Evolutionary conservation across 116 monocot species (phyloP), one percentile per base, ranked within the genome.

Genomic region (Trichopus zeylanicus): DNA sequence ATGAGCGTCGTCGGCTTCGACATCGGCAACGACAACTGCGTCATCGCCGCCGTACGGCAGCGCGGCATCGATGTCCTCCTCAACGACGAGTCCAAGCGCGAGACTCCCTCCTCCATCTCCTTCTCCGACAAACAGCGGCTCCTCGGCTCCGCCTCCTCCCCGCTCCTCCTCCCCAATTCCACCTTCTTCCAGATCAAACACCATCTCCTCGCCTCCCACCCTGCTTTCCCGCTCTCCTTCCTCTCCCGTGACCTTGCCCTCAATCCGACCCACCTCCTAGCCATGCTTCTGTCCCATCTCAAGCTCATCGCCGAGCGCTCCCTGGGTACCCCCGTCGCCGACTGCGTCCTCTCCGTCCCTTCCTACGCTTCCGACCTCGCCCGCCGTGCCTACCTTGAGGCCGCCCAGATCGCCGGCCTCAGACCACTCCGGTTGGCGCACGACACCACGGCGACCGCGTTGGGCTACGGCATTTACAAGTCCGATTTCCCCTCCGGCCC

Each of bases 1-100:
- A 89, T 89, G 88, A 84, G 74, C 65, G 86, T 77, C 11, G 84
- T 97, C 12, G 91, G 91, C 1, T 66, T 97, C 77, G 97, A 97
- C 77, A 57, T 91, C 72, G 91, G 97, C 51, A 91, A 91, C 71
- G 81, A 78, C 66, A 84, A 47, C 67, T 73, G 73, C 32, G 97
- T 88, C 31, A 37, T 82, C 63, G 98, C 88, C 57, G 84, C 63
- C 39, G 82, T 77, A 27, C 61, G 71, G 54, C 73, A 82, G 29
- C 75, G 82, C 18, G 85, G 74, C 66, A 73, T 91, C 75, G 87
- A 98, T 57, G 88, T 87, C 42, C 66, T 97, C 55, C 85, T 97
- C 68, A 97, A 97, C 73, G 75, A 74, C 4, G 97, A 97, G 56
- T 87, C 91, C 77, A 75, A 65, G 29, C 81, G 84, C 49, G 91